A percentile compares a stretch with the other conserved stretches of the same genome.
Evolutionary conservation across 1,284 basidiomycete genomes (phyloP).

Genomic region (Ustilago tritici): DNA sequence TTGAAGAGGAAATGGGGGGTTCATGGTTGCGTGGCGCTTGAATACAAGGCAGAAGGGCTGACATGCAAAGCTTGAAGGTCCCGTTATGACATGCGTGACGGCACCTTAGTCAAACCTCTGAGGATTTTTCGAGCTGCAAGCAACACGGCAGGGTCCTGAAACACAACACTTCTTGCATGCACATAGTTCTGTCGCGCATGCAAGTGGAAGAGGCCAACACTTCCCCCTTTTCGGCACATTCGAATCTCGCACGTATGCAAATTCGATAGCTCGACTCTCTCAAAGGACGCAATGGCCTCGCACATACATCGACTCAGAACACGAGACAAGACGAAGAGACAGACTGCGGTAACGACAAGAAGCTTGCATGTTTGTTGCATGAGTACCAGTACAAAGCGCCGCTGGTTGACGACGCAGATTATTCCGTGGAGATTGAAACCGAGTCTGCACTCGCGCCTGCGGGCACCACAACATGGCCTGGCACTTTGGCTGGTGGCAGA

Average conservation of each 20-base stretch:
- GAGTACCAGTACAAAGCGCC: constrained; percentile 16
- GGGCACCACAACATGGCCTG: constrained; percentile 24
- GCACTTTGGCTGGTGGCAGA: constrained; percentile 20
- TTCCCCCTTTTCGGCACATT: constrained; percentile 8
- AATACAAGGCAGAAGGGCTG: constrained; percentile 3
- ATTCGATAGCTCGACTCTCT: background rate
- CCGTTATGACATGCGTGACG: constrained; percentile 4
- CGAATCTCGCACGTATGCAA: constrained; percentile 1
- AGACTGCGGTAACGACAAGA: too few relatives aligned
- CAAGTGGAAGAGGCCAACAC: background rate
- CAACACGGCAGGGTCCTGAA: constrained; percentile 35
- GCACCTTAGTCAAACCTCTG: constrained; percentile 6
- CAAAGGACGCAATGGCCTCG: too few relatives aligned
- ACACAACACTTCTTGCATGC: constrained; percentile 16
- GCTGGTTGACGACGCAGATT: background rate
- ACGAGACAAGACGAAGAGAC: too few relatives aligned
- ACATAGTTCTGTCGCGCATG: constrained; percentile 1
- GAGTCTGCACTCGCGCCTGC: constrained; percentile 17
- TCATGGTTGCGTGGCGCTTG: background rate
- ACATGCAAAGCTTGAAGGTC: background rate
- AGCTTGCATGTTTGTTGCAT: background rate
- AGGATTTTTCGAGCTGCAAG: background rate
- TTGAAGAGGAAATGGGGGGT: background rate
- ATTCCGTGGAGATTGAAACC: background rate
- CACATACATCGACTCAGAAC: background rate